Conservation (phyloP, 768 basidiomycete genomes). For the Naematelia encephala region DNA sequence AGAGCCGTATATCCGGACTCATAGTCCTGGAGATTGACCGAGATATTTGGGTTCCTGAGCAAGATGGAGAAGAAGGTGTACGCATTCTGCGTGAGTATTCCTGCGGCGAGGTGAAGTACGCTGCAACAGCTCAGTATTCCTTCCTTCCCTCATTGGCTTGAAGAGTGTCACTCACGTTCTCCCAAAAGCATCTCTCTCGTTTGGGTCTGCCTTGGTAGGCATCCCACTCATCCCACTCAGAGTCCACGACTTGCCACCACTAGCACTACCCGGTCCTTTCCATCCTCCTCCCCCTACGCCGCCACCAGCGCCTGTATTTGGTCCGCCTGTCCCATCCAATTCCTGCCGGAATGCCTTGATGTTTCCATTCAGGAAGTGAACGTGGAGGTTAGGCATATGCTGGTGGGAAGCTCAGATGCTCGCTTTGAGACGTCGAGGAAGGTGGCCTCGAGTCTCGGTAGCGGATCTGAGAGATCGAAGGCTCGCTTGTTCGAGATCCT, state of each 20-base stretch:
- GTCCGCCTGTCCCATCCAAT: slow-evolving; percentile 33
- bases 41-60: slow-evolving; percentile 68
- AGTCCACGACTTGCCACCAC: slow-evolving; percentile 37
- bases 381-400: slow-evolving; percentile 46
- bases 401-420: slow-evolving; percentile 1
- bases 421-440: slow-evolving; percentile 30
- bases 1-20: slow-evolving; percentile 91
- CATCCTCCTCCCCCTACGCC: slow-evolving; percentile 9
- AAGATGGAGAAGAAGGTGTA: slow-evolving; percentile 75
- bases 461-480: background rate
- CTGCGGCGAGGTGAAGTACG: slow-evolving; percentile 76
- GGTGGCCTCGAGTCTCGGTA: slow-evolving; percentile 31
- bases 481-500: too few relatives aligned
- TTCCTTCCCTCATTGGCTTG: background rate
- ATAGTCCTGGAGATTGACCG: slow-evolving; percentile 72
- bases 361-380: slow-evolving; percentile 42
- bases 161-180: slow-evolving; percentile 37
- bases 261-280: slow-evolving; percentile 22
- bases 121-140: slow-evolving; percentile 54
- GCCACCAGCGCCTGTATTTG: slow-evolving; percentile 5
- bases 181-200: slow-evolving; percentile 47
- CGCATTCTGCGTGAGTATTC: slow-evolving; percentile 60
- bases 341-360: slow-evolving; percentile 44
- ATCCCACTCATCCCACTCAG: slow-evolving; percentile 22
- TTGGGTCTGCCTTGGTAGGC: slow-evolving; percentile 45